A percentile compares a stretch with the other conserved stretches of the same genome.
Conservation (phyloP, 192 early-diverging fungal species). For the Coemansia sp. region DNA sequence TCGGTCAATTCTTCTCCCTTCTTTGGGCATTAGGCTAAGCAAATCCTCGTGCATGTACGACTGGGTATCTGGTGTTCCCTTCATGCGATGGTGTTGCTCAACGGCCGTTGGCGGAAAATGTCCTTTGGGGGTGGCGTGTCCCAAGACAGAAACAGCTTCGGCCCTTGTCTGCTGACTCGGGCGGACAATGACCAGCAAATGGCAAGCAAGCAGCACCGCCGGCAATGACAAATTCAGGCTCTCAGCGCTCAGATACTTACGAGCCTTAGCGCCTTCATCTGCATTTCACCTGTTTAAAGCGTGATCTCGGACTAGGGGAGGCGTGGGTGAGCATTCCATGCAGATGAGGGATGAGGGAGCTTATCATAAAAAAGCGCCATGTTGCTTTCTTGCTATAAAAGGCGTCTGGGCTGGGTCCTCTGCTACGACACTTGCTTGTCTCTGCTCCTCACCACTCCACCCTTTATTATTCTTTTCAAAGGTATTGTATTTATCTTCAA, state of each 20-base stretch:
- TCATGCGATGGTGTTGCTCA: constrained; percentile 11
- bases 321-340: neutral
- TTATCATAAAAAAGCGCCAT: neutral
- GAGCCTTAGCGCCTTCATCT: too few species aligned
- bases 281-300: neutral
- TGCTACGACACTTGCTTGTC: neutral
- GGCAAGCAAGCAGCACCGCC: neutral
- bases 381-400: neutral
- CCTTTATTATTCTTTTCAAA: constrained; percentile 4
- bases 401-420: neutral
- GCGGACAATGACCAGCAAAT: constrained; percentile 4
- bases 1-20: neutral
- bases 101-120: constrained; percentile 23
- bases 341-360: neutral
- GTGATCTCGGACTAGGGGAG: neutral
- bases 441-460: neutral
- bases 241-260: neutral
- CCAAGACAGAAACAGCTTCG: neutral
- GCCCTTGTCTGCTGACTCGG: neutral
- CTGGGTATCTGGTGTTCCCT: neutral
- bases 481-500: neutral
- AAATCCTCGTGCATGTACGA: neutral
- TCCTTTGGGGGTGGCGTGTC: constrained; percentile 18
- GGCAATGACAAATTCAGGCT: neutral
- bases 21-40: neutral